Evolutionary conservation across 2,329 filamentous ascomycete genomes (phyloP).

Genomic region (Aspergillaceae sp.): DNA sequence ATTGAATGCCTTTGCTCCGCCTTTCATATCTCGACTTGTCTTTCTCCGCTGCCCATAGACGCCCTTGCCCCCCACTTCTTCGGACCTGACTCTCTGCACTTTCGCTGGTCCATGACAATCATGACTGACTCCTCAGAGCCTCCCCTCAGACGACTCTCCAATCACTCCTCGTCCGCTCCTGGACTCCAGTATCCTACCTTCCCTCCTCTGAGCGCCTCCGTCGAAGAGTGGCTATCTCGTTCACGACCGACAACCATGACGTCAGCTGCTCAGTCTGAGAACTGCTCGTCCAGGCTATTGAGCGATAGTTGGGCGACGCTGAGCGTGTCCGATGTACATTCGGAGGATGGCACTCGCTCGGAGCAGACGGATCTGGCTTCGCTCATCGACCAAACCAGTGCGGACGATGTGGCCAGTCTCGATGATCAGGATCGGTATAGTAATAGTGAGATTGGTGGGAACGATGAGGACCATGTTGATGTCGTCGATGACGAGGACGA

Average conservation of each 20-base stretch:
- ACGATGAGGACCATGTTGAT: slow-evolving; percentile 18
- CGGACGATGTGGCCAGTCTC: slow-evolving; percentile 39
- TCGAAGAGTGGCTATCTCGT: slow-evolving; percentile 34
- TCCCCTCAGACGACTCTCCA: slow-evolving; percentile 18
- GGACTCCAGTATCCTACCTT: slow-evolving; percentile 35
- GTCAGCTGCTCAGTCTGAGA: slow-evolving; percentile 22
- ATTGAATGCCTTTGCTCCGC: too few species aligned
- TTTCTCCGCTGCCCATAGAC: too few species aligned
- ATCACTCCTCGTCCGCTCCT: slow-evolving; percentile 19
- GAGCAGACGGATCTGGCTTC: slow-evolving; percentile 38
- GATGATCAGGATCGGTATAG: slow-evolving; percentile 31
- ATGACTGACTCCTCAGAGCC: slow-evolving; percentile 34
- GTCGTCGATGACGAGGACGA: slow-evolving; percentile 12
- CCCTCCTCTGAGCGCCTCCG: slow-evolving; percentile 30
- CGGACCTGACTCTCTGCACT: too few species aligned
- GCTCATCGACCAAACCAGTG: slow-evolving; percentile 33
- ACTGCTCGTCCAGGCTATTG: slow-evolving; percentile 22
- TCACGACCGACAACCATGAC: slow-evolving; percentile 36
- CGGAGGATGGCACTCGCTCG: slow-evolving; percentile 38
- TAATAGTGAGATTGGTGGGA: slow-evolving; percentile 27
- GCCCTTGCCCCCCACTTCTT: too few species aligned
- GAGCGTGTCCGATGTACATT: slow-evolving; percentile 35
- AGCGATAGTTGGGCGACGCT: slow-evolving; percentile 41
- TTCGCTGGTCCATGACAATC: slow-evolving; percentile 4
- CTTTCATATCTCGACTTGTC: too few species aligned